Evolutionary conservation across 2,329 filamentous ascomycete genomes (phyloP), one percentile per base, ranked within the genome.

Genomic region (Trichoderma sp.): DNA sequence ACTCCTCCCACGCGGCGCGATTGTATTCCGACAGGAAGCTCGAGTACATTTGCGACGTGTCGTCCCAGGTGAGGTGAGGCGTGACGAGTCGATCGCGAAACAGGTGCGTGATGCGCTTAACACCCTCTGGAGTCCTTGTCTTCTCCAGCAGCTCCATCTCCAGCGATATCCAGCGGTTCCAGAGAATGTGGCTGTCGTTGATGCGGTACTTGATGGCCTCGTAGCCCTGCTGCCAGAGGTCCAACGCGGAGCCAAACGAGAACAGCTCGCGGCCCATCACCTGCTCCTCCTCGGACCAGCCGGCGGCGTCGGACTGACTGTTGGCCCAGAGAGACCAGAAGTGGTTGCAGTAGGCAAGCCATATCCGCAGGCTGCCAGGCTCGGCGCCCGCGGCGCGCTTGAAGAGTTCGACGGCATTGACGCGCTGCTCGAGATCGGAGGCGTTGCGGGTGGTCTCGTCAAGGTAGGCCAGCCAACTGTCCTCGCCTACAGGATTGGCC

Each of bases 311-410:
- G 62, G 76, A 83, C 74, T 88, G 85, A 71, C 85, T 87, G 69
- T 86, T 85, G 59, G 82, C 82, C 75, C 91, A 88, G 12, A 93
- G 85, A 21, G 85, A 84, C 82, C 89, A 88, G 68, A 93, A 87
- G 77, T 89, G 94, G 71, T 93, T 88, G 76, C 89, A 91, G 73
- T 93, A 94, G 30, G 87, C 83, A 66, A 88, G 83, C 91, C 91
- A 95, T 47, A 94, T 79, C 68, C 85, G 87, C 66, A 90, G 80
- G 71, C 91, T 93, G 69, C 84, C 88, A 12, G 90, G 89, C 76
- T 94, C 91, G 60, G 90, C 88, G 65, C 80, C 78, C 24, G 89
- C 85, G 65, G 91, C 90, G 69, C 83, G 84, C 70, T 89, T 87
- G 77, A 88, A 92, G 51, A 90, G 78, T 75, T 94, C 91, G 72